Evolutionary conservation across 2,329 filamentous ascomycete genomes (phyloP).

Genomic region (Ascochyta fabae): DNA sequence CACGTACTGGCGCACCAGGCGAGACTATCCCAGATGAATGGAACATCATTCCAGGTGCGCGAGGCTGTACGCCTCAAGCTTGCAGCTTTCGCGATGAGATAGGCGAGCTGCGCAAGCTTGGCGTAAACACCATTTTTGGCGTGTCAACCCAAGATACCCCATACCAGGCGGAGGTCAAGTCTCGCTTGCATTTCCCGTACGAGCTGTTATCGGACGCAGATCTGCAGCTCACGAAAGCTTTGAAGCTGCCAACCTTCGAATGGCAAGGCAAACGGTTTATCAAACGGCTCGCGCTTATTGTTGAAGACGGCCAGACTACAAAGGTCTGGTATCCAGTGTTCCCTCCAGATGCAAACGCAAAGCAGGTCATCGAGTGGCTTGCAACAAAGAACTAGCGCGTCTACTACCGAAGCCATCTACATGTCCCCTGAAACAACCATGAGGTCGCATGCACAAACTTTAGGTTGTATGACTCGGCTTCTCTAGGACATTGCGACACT

Average conservation of each 20-base stretch:
- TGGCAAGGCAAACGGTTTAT: conserved; percentile 48
- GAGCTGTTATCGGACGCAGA: conserved; percentile 52
- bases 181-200: conserved; percentile 50
- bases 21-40: conserved; percentile 51
- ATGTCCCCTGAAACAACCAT: conserved; percentile 30
- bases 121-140: conserved; percentile 46
- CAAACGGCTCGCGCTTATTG: conserved; percentile 49
- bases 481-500: not conserved
- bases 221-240: conserved; percentile 40
- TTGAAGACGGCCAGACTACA: conserved; percentile 50
- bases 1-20: conserved; percentile 48
- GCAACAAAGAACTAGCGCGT: conserved; percentile 29
- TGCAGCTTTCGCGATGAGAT: conserved; percentile 52
- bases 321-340: conserved; percentile 56
- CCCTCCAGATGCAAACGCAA: conserved; percentile 50
- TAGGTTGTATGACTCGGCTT: conserved; percentile 27
- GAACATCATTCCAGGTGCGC: conserved; percentile 53
- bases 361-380: conserved; percentile 47
- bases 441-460: conserved; percentile 24
- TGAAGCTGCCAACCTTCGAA: conserved; percentile 51
- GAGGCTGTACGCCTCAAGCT: conserved; percentile 54
- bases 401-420: conserved; percentile 7
- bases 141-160: conserved; percentile 50
- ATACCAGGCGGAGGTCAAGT: conserved; percentile 50
- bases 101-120: conserved; percentile 22